These are phyloP conservation scores for Cladosporium sp. DNA, from an alignment of 2,329 filamentous ascomycete genomes.

Conservation along the genomic window DNA sequence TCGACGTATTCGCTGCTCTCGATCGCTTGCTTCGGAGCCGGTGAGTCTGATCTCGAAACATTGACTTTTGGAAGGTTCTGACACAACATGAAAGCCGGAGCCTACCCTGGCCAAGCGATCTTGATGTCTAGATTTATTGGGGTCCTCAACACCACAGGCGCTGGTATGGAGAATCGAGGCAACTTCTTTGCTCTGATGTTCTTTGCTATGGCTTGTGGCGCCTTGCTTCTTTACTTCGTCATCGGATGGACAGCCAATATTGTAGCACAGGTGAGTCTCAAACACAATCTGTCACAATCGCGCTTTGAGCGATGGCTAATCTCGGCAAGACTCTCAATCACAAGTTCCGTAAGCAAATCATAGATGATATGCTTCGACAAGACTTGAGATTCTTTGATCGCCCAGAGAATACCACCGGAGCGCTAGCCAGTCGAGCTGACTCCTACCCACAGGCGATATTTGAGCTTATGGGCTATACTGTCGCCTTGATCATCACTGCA, in stretches of 20 bases:
- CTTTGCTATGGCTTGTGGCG: constrained; percentile 53
- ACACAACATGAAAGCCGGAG: too few species aligned
- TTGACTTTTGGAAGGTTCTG: too few species aligned
- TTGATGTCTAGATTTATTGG: constrained; percentile 51
- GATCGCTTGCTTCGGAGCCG: too few species aligned
- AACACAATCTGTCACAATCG: too few species aligned
- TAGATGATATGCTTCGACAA: constrained; percentile 63
- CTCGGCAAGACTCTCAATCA: background rate
- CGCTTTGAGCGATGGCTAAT: too few species aligned
- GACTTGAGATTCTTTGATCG: constrained; percentile 87
- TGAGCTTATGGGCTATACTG: constrained; percentile 47
- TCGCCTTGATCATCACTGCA: constrained; percentile 48
- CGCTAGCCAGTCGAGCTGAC: constrained; percentile 45
- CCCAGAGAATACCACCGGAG: constrained; percentile 43
- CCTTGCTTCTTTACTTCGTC: constrained; percentile 45
- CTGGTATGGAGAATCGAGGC: constrained; percentile 28
- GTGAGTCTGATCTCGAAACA: too few species aligned
- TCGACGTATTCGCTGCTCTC: too few species aligned
- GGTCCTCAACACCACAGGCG: constrained; percentile 44
- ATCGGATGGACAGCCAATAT: constrained; percentile 50
- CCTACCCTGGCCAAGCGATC: constrained; percentile 42
- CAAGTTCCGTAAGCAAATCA: background rate
- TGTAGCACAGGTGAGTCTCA: constrained; percentile 43
- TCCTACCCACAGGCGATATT: constrained; percentile 57
- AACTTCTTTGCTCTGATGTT: constrained; percentile 59